A percentile compares a stretch with the other conserved stretches of the same genome.
Conservation (phyloP, 768 basidiomycete genomes). For the Galerina marginata region DNA sequence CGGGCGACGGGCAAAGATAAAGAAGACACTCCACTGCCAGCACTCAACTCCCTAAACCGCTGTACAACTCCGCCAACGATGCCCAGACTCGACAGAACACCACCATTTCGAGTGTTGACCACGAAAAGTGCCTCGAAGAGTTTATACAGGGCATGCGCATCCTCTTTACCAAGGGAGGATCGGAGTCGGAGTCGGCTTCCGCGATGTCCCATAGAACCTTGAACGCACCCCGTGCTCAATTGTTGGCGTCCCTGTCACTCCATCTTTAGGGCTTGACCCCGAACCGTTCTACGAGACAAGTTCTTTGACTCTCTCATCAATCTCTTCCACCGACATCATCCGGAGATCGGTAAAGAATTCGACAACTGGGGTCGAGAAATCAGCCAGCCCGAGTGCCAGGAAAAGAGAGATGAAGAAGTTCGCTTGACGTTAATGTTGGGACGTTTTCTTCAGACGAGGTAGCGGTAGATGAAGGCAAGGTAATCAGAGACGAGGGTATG, state of each 20-base stretch:
- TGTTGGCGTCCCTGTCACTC: constrained; percentile 38
- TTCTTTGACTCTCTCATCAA: constrained; percentile 45
- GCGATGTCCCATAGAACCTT: constrained; percentile 60
- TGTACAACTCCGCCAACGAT: constrained; percentile 59
- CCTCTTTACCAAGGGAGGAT: neutral
- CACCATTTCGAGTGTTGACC: constrained; percentile 72
- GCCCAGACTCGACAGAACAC: constrained; percentile 63
- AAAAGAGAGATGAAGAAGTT: constrained; percentile 45
- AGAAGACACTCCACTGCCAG: no score
- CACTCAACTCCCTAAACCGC: constrained; percentile 37
- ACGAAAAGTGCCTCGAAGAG: constrained; percentile 66
- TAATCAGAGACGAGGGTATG: constrained; percentile 50
- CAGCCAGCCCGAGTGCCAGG: constrained; percentile 67
- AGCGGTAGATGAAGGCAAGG: neutral
- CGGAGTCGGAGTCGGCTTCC: neutral
- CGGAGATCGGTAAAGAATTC: constrained; percentile 49
- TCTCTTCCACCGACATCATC: constrained; percentile 32
- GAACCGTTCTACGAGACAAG: neutral
- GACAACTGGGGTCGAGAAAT: constrained; percentile 55
- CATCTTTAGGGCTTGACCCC: neutral
- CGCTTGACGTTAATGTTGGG: no score
- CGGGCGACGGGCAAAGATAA: no score
- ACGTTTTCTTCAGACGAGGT: no score
- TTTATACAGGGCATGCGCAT: constrained; percentile 48
- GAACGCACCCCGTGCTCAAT: constrained; percentile 67